Conservation (phyloP, 352 stramenopile genomes). For the Globisporangium takayamanum region DNA sequence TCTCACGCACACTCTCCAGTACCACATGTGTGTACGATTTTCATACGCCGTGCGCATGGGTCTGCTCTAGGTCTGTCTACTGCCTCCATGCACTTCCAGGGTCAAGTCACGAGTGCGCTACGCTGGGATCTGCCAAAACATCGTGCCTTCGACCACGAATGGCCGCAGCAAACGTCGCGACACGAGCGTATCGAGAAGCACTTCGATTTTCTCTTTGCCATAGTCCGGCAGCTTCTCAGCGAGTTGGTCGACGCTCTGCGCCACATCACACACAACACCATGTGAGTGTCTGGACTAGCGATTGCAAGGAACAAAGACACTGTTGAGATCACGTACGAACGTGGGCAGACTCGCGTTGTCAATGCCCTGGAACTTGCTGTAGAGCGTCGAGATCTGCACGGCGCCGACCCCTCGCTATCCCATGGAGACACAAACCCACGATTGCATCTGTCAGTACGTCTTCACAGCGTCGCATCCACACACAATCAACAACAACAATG, state of each 20-base stretch:
- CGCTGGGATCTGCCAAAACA: conserved; percentile 76
- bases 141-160: conserved; percentile 79
- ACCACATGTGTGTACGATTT: neutral
- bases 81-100: too few species aligned
- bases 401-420: conserved; percentile 61
- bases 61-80: too few species aligned
- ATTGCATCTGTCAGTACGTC: neutral
- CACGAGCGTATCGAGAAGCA: conserved; percentile 72
- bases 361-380: conserved; percentile 75
- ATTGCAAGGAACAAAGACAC: conserved; percentile 7
- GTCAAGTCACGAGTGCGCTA: conserved; percentile 8
- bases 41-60: too few species aligned
- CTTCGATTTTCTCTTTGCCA: conserved; percentile 64
- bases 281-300: conserved; percentile 10
- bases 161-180: conserved; percentile 66
- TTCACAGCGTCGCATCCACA: neutral
- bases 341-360: conserved; percentile 39
- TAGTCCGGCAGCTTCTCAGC: conserved; percentile 59
- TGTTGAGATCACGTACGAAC: conserved; percentile 33
- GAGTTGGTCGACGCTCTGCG: conserved; percentile 67
- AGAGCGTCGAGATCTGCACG: conserved; percentile 77
- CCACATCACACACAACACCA: neutral
- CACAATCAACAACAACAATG: neutral
- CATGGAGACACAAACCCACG: conserved; percentile 5
- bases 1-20: too few species aligned